phyloP scores from a whole-genome alignment of 805 yeast species.

The Candida coquimbonensis region DNA sequence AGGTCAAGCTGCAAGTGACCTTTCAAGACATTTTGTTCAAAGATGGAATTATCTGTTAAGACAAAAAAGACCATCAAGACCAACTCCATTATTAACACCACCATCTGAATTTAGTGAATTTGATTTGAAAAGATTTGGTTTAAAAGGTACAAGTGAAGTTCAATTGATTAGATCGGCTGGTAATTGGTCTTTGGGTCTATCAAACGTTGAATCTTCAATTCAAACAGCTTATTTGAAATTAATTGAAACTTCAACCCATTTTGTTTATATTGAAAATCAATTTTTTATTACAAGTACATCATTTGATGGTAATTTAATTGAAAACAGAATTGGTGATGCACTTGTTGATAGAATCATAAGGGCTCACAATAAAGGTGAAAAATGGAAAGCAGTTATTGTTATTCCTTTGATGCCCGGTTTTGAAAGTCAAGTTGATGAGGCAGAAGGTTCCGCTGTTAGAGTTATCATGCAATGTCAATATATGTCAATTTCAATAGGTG shows the following conservation, averaged over 20 bases:
- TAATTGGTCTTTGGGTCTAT: conserved; percentile 86
- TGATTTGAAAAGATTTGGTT: conserved; percentile 48
- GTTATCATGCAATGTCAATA: conserved; percentile 95
- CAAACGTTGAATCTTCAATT: conserved; percentile 80
- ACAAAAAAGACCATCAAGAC: conserved; percentile 90
- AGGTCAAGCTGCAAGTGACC: conserved; percentile 91
- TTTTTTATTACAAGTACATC: conserved; percentile 88
- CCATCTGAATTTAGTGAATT: conserved; percentile 79
- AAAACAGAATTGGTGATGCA: conserved; percentile 92
- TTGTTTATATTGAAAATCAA: conserved; percentile 92
- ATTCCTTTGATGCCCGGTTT: conserved; percentile 98
- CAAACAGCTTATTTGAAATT: conserved; percentile 87
- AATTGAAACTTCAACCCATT: conserved; percentile 89
- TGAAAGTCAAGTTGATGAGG: conserved; percentile 84
- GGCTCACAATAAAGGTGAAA: conserved; percentile 68
- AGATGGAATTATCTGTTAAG: conserved; percentile 93
- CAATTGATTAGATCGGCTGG: conserved; percentile 88
- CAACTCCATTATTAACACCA: conserved; percentile 87
- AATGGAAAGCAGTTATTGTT: conserved; percentile 86
- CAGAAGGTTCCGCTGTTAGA: conserved; percentile 92
- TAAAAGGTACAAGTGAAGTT: conserved; percentile 84
- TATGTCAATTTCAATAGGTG: conserved; percentile 87
- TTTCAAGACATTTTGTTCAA: conserved; percentile 91
- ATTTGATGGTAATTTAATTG: conserved; percentile 75
- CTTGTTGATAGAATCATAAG: conserved; percentile 91